These are phyloP conservation scores for Gelatoporia subvermispora DNA, from an alignment of 768 basidiomycete genomes.

Conservation along the genomic window DNA sequence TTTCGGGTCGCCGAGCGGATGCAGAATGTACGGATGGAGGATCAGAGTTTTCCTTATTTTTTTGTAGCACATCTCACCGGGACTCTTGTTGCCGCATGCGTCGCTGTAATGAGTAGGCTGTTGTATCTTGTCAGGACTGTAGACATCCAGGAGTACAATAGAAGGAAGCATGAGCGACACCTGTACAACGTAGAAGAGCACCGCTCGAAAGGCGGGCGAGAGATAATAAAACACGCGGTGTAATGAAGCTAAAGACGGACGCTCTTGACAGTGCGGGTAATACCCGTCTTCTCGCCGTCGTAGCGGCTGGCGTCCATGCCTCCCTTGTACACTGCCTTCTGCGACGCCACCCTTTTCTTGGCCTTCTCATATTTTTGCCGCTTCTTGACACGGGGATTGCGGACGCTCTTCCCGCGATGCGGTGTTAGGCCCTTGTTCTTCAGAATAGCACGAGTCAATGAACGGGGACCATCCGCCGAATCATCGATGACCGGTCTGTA, in stretches of 20 bases:
- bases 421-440: constrained; percentile 95
- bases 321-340: constrained; percentile 91
- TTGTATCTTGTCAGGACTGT: no score
- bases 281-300: constrained; percentile 90
- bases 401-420: constrained; percentile 78
- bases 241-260: constrained; percentile 44
- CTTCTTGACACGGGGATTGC: constrained; percentile 98
- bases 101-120: no score
- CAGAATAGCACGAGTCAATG: constrained; percentile 85
- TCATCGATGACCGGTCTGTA: constrained; percentile 31
- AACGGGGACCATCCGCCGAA: constrained; percentile 68
- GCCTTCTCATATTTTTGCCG: constrained; percentile 90
- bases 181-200: no score
- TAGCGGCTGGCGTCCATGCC: constrained; percentile 75
- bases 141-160: no score
- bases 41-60: no score
- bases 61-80: no score
- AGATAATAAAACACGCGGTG: no score
- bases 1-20: no score
- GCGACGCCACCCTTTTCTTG: constrained; percentile 85
- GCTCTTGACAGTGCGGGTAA: constrained; percentile 86
- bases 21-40: no score
- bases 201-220: no score
- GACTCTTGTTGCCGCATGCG: no score
- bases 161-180: no score